Base-by-base conservation (phyloP, 805 yeast genomes). In the Pichia insulana region DNA sequence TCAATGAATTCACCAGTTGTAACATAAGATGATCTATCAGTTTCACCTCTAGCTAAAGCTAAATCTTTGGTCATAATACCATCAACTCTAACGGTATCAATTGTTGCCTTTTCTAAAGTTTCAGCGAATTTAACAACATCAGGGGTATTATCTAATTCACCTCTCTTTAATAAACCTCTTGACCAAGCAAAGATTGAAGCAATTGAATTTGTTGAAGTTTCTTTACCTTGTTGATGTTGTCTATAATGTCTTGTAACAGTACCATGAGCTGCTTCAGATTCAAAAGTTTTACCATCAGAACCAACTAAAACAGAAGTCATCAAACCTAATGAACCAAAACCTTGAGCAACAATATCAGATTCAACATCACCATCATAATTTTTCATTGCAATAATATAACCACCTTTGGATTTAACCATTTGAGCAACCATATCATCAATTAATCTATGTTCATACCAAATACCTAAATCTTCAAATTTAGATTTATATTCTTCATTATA, bases 361-460 rank as follows among this genome's bases (percentile, higher is more conserved):
- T 88, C 89, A 43, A 90, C 97, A 62, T 90, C 97, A 64, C 97
- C 97, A 63, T 90, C 97, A 67, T 90, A 90, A 71, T 90, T 90
- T 73, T 90, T 90, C 83, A 90, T 77, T 37, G 97, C 97, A 66
- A 90, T 85, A 56, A 90, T 83, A 64, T 72, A 90, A 6, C 97
- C 97, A 57, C 97, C 97, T 59, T 76, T 79, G 36, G 96, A 86
- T 71, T 90, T 90, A 63, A 90, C 70, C 97, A 90, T 89, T 71
- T 90, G 97, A 18, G 97, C 97, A 39, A 90, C 97, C 97, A 90
- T 90, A 63, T 90, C 97, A 66, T 90, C 97, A 53, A 90, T 90
- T 54, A 90, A 72, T 56, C 97, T 79, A 69, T 90, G 97, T 69
- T 90, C 97, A 65, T 84, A 89, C 95, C 95, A 88, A 63, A 89